Base-by-base conservation (phyloP, 2,329 filamentous ascomycete species). In the Chrysoporthe austroafricana region DNA sequence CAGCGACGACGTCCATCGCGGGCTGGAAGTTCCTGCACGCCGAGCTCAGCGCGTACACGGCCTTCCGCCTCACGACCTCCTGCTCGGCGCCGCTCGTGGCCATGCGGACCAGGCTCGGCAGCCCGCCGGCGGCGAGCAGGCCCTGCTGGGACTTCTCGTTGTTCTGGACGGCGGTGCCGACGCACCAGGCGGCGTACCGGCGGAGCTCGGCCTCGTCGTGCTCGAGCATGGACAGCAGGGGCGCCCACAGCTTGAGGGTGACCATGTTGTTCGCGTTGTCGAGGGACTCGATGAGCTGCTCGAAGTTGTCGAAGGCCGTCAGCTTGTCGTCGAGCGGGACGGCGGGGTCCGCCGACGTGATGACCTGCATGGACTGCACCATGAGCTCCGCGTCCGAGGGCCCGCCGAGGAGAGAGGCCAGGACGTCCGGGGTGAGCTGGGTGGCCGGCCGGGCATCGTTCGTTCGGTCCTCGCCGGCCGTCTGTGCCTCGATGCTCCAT, bases 231-330 rank as follows among this genome's bases (percentile, higher is more conserved):
- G 84, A 80, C 13, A 97, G 82, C 50, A 99, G 83, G 11, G 93
- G 93, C 13, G 87, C 86, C 96, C 96, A 99, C 43, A 98, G 84
- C 7, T 86, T 86, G 26, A 97, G 82, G 39, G 86, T 86, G 72
- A 89, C 89, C 73, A 99, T 87, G 80, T 97, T 96, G 83, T 98
- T 99, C 68, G 96, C 95, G 78, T 99, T 99, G 84, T 99, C 96
- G 73, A 98, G 88, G 71, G 88, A 89, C 83, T 97, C 94, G 74
- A 97, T 91, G 68, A 97, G 84, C 79, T 97, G 93, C 82, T 97
- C 94, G 71, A 97, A 91, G 81, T 97, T 97, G 85, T 97, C 94
- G 79, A 97, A 96, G 48, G 94, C 94, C 67, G 90, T 87, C 64
- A 96, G 80, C 78, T 92, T 93, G 79, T 93, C 88, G 56, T 93